A percentile compares a stretch with the other conserved stretches of the same genome.
These are phyloP conservation scores for Tylopilus intermedius DNA, from an alignment of 768 basidiomycete genomes.

Conservation along the genomic window DNA sequence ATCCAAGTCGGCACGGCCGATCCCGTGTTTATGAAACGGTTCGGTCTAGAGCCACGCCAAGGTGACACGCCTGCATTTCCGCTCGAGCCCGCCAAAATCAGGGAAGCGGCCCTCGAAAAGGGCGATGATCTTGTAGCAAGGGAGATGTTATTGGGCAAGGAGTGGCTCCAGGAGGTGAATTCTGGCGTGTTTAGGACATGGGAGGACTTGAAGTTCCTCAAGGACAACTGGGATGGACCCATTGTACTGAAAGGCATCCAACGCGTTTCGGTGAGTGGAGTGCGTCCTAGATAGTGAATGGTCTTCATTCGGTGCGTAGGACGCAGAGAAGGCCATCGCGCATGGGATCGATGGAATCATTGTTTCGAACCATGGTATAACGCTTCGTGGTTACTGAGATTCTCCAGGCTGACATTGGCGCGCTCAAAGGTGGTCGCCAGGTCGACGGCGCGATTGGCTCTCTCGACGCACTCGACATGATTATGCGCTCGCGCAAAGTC, in stretches of 20 bases:
- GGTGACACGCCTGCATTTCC: conserved; percentile 49
- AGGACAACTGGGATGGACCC: conserved; percentile 73
- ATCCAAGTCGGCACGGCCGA: conserved; percentile 66
- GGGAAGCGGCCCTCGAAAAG: conserved; percentile 34
- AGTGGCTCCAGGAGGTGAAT: conserved; percentile 60
- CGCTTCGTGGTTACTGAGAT: background rate
- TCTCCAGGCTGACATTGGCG: background rate
- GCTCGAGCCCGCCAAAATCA: conserved; percentile 46
- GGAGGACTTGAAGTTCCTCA: conserved; percentile 66
- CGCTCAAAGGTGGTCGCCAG: conserved; percentile 58
- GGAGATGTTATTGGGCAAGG: conserved; percentile 45
- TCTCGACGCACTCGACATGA: conserved; percentile 63
- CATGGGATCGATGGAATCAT: conserved; percentile 41
- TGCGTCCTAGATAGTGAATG: background rate
- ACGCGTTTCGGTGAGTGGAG: conserved; percentile 45
- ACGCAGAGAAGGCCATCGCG: conserved; percentile 48
- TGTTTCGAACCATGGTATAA: conserved; percentile 39
- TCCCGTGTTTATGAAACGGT: conserved; percentile 69
- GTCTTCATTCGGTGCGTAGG: conserved; percentile 21
- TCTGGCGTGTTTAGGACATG: conserved; percentile 62
- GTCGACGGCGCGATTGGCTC: conserved; percentile 78
- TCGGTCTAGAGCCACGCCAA: conserved; percentile 39
- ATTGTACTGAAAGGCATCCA: conserved; percentile 78
- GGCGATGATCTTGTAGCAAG: conserved; percentile 45
- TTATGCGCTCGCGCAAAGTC: conserved; percentile 60